Conservation (phyloP, 2,329 filamentous ascomycete species). For the Cladophialophora psammophila region DNA sequence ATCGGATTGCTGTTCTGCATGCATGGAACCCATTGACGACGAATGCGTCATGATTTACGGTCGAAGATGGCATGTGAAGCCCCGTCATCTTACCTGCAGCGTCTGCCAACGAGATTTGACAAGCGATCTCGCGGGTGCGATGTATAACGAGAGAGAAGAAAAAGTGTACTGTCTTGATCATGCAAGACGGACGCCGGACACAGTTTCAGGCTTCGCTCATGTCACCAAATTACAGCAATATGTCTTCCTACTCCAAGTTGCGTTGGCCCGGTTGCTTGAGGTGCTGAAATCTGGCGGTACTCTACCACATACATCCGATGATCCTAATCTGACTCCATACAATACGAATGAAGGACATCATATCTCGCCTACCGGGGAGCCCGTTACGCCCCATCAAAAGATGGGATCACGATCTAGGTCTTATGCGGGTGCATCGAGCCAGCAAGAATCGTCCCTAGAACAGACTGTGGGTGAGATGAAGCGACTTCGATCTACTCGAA, state of each 20-base stretch:
- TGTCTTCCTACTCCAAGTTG: slow-evolving; percentile 89
- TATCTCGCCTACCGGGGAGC: slow-evolving; percentile 56
- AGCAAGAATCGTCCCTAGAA: slow-evolving; percentile 81
- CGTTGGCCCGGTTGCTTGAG: slow-evolving; percentile 84
- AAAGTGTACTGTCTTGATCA: slow-evolving; percentile 72
- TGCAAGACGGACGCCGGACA: slow-evolving; percentile 61
- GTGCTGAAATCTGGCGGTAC: slow-evolving; percentile 85
- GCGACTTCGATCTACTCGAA: slow-evolving; percentile 85
- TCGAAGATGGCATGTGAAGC: slow-evolving; percentile 79
- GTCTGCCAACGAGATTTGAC: slow-evolving; percentile 79
- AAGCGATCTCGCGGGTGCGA: slow-evolving; percentile 71
- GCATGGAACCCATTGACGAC: slow-evolving; percentile 89
- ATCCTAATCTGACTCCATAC: slow-evolving; percentile 71
- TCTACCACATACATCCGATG: slow-evolving; percentile 77
- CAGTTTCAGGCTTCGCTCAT: slow-evolving; percentile 69
- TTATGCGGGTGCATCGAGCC: slow-evolving; percentile 68
- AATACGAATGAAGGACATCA: slow-evolving; percentile 71
- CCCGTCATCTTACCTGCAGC: slow-evolving; percentile 70
- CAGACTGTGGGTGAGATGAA: slow-evolving; percentile 96
- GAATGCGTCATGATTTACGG: slow-evolving; percentile 81
- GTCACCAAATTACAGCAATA: slow-evolving; percentile 93
- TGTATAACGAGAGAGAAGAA: slow-evolving; percentile 72
- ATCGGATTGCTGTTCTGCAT: slow-evolving; percentile 83
- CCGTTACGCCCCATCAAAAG: slow-evolving; percentile 63
- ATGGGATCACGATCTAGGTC: slow-evolving; percentile 77